Conservation (phyloP, 2,329 filamentous ascomycete genomes). For the Dothistroma pini region DNA sequence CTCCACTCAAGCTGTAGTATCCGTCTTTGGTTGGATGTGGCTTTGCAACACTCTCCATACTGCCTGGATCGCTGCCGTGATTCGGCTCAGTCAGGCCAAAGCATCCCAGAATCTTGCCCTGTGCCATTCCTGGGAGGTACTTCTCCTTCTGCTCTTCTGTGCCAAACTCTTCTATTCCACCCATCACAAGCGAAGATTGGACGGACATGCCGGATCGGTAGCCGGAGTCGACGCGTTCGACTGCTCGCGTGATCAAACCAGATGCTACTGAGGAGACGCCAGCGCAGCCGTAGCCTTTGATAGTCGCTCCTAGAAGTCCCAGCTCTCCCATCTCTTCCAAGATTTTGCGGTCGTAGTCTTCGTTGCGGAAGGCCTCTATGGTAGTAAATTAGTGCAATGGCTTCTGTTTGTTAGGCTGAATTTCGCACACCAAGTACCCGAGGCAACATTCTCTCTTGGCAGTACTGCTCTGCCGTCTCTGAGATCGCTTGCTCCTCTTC, state of each 20-base stretch:
- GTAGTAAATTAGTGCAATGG: background rate
- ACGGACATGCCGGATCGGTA: conserved; percentile 93
- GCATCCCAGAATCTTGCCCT: conserved; percentile 76
- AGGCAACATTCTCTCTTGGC: conserved; percentile 82
- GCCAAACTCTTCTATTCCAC: conserved; percentile 83
- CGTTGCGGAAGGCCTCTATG: conserved; percentile 78
- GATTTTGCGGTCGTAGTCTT: conserved; percentile 81
- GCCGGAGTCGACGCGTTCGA: conserved; percentile 86
- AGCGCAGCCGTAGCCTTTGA: conserved; percentile 83
- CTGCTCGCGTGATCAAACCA: conserved; percentile 85
- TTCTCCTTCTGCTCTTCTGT: conserved; percentile 83
- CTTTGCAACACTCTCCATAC: conserved; percentile 84
- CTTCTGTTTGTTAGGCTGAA: background rate
- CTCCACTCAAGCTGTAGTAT: conserved; percentile 71
- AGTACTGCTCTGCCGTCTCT: conserved; percentile 89
- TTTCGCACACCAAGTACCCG: conserved; percentile 68
- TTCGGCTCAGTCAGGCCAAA: conserved; percentile 92
- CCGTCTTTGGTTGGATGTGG: conserved; percentile 80
- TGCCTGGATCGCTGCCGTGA: conserved; percentile 85
- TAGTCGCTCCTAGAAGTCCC: conserved; percentile 80
- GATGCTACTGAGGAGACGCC: conserved; percentile 83
- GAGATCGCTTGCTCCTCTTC: conserved; percentile 88
- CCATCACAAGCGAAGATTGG: conserved; percentile 90
- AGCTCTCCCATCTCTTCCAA: conserved; percentile 89
- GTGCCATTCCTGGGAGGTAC: conserved; percentile 75